Evolutionary conservation across 768 basidiomycete species (phyloP), one percentile per base, ranked within the genome.

Genomic region (Nidula microcarpa): DNA sequence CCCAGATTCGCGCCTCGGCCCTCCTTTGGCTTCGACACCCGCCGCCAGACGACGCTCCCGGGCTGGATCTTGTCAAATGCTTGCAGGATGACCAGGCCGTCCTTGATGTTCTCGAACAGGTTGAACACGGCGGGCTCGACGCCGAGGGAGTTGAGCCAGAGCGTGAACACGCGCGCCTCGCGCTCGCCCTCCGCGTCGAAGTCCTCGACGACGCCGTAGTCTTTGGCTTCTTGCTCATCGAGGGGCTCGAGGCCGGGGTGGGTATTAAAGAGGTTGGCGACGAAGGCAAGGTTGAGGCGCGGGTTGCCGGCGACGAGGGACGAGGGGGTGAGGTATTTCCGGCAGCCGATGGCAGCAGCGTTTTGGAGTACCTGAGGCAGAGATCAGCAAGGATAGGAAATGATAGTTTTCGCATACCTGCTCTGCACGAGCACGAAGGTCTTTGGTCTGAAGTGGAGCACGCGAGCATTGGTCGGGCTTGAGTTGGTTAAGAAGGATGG

Each of bases 161-260:
- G 83, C 0, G 90, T 99, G 67, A 99, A 99, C 33, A 95, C 97
- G 36, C 96, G 86, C 4, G 97, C 97, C 69, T 98, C 97, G 46
- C 97, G 86, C 68, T 99, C 97, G 55, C 97, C 97, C 68, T 99
- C 97, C 0, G 96, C 97, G 57, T 99, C 97, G 61, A 99, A 99
- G 73, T 98, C 97, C 63, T 98, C 96, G 35, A 99, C 82, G 0
- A 76, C 82, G 18, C 91, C 90, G 55, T 91, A 91, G 60, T 91
- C 89, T 56, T 96, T 94, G 4, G 89, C 89, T 66, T 98, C 94
- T 65, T 93, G 83, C 63, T 94, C 94, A 64, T 96, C 94, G 44
- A 98, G 82, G 1, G 96, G 96, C 56, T 82, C 97, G 33, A 98
- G 86, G 0, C 96, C 93, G 0, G 96, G 97, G 71, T 90, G 86